Base-by-base conservation (phyloP, 2,329 filamentous ascomycete genomes). In the Plenodomus tracheiphilus region DNA sequence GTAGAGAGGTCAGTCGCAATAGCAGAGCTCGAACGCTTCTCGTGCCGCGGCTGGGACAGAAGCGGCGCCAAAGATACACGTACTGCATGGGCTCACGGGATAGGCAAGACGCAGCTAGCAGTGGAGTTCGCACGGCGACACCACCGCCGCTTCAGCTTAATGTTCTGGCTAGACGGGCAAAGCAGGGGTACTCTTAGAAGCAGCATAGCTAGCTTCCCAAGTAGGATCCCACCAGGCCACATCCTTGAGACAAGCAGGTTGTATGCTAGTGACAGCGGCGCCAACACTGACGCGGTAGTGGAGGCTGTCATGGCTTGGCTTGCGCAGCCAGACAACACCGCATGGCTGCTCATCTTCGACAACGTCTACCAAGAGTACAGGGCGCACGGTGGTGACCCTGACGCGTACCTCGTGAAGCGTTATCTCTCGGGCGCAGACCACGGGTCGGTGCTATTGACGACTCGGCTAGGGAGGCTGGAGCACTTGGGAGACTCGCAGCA, bases 101-200 rank as follows among this genome's bases (percentile, higher is more conserved):
- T 66, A 35, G 61, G 61, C 42, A 65, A 65, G 50, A 64, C 61
- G 34, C 59, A 65, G 48, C 48, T 65, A 1, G 54, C 56, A 13
- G 54, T 61, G 2, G 59, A 64, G 47, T 66, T 62, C 38, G 56
- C 54, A n/a, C 52, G 52, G 28, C 55, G 49, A 46, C 49, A 62
- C 45, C 47, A 58, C 41, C 38, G 40, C 21, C 40, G 22, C 15
- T 65, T 59, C 37, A 61, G 48, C 43, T 21, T 57, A 7, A 53
- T 65, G 28, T 54, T 62, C 41, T 64, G 57, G 60, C 55, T 65
- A 9, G 56, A 65, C 39, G 58, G 49, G 9, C 35, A 46, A 16
- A 59, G 42, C 48, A 53, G 58, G 38, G 55, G 57, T 36, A 59
- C 9, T 7, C 46, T 64, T 2, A 59, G 58, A 43, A 55, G 44